Base-by-base conservation (phyloP, 1,284 basidiomycete genomes). In the Tylopilus microsporus region DNA sequence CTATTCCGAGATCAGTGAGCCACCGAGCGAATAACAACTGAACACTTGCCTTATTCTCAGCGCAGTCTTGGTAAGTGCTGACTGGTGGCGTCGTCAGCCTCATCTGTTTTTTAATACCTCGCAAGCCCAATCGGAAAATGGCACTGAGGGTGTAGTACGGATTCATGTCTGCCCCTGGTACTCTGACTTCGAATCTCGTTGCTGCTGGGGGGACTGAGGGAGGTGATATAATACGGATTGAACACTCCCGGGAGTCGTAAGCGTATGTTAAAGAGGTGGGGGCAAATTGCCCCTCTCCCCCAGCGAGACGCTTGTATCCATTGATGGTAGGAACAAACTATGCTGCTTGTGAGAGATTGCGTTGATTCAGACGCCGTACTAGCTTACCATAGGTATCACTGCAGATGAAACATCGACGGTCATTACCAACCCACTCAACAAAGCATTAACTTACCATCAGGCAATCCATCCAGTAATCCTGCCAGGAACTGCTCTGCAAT, bases 121-220 rank as follows among this genome's bases (percentile, higher is more conserved):
- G 82, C 34, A 97, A 73, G 5, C 96, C 95, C 21, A 96, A 78
- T 12, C 85, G 81, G 73, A 96, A 93, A 62, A 96, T 89, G 2
- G 94, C 88, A 49, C 90, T 86, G 51, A 98, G 77, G 0, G 93
- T 86, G 65, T 89, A 93, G 74, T 94, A 91, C 0, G 94, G 88
- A 73, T 96, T 94, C 82, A 97, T 92, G 69, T 98, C 95, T 45
- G 95, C 95, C 19, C 96, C 95, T 4, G 96, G 94, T n/a, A 98
- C 86, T 51, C 95, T 87, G 18, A 97, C 76, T 74, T 97, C 94
- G 65, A 97, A 82, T 50, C 96, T 82, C 2, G 96, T 96, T 3
- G 91, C 92, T 9, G 85, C 75, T 12, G 83, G 81, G 5, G 89
- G 82, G 11, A 89, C 89, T 8, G 91, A 88, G 0, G 95, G 96